Percentiles rank a stretch among this genome's conserved stretches.
phyloP scores from a whole-genome alignment of 148 eudicot species.

The Cornus kousa region DNA sequence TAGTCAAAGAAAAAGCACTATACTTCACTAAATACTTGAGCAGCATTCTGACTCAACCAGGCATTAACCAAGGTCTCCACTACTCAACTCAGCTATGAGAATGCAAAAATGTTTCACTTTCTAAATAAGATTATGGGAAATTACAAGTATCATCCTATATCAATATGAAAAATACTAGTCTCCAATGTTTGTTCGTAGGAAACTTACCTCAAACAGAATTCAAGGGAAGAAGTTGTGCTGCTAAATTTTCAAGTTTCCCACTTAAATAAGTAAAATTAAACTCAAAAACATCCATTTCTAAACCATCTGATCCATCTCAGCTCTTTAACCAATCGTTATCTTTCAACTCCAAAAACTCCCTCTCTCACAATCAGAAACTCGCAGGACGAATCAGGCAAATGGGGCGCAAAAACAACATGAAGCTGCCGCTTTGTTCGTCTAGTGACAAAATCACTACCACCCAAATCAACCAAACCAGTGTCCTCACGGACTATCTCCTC shows the following conservation, averaged over 20 bases:
- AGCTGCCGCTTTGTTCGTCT: constrained; percentile 48
- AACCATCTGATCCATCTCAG: background rate
- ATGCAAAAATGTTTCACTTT: background rate
- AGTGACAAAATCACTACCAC: constrained; percentile 18
- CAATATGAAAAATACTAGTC: no score
- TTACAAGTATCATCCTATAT: no score
- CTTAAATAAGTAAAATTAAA: background rate
- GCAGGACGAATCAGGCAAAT: constrained; percentile 78
- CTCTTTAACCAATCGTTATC: constrained; percentile 1
- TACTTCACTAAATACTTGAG: background rate
- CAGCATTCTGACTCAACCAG: background rate
- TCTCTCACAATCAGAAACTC: constrained; percentile 56
- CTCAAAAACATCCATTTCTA: background rate
- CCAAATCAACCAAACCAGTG: constrained; percentile 34
- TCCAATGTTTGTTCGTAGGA: background rate
- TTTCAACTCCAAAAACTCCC: constrained; percentile 66
- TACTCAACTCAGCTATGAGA: background rate
- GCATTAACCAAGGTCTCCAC: background rate
- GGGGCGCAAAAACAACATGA: constrained; percentile 79
- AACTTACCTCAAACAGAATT: background rate
- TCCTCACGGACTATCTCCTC: constrained; percentile 48
- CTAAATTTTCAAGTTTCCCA: no score
- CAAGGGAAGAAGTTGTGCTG: background rate
- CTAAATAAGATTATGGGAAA: background rate
- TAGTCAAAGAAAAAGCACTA: background rate